phyloP scores from a whole-genome alignment of 495 filamentous ascomycete genomes.

The Aspergillus nidulans region DNA sequence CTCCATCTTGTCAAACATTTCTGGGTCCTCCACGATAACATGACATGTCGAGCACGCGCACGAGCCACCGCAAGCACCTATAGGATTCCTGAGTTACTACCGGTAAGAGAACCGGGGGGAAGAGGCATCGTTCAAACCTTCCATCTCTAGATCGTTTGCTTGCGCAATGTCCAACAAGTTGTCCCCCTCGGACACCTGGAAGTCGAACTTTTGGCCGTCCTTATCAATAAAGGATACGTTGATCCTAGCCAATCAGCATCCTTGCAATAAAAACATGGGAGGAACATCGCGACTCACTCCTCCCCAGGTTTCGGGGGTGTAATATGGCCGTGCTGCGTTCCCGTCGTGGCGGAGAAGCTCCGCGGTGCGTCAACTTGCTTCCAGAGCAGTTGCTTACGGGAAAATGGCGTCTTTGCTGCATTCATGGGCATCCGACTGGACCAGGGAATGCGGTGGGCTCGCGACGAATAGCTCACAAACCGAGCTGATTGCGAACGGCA shows the following conservation, averaged over 20 bases:
- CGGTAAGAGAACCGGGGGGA: not conserved
- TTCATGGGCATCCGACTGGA: constrained; percentile 9
- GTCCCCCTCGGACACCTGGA: constrained; percentile 79
- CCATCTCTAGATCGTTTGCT: constrained; percentile 94
- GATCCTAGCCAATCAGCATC: constrained; percentile 50
- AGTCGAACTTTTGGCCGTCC: constrained; percentile 67
- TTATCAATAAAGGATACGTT: constrained; percentile 93
- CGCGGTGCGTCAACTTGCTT: constrained; percentile 38
- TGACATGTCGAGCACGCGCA: constrained; percentile 98
- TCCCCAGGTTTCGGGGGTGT: constrained; percentile 85
- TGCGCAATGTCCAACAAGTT: constrained; percentile 95
- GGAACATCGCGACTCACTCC: constrained; percentile 58
- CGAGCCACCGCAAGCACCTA: constrained; percentile 88
- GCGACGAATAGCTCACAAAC: constrained; percentile 28
- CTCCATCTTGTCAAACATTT: constrained; percentile 83
- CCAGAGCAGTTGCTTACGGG: constrained; percentile 17
- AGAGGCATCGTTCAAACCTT: constrained; percentile 55
- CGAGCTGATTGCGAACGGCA: constrained; percentile 31
- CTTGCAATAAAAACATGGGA: not conserved
- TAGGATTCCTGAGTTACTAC: not conserved
- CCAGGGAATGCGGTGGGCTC: constrained; percentile 17
- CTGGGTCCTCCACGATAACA: constrained; percentile 80
- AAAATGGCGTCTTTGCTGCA: not conserved
- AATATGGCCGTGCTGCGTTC: constrained; percentile 68
- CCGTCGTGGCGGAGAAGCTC: constrained; percentile 61